Evolutionary conservation across 441 rosid species (phyloP).

Genomic region (Bocquillonia castaneifolia): DNA sequence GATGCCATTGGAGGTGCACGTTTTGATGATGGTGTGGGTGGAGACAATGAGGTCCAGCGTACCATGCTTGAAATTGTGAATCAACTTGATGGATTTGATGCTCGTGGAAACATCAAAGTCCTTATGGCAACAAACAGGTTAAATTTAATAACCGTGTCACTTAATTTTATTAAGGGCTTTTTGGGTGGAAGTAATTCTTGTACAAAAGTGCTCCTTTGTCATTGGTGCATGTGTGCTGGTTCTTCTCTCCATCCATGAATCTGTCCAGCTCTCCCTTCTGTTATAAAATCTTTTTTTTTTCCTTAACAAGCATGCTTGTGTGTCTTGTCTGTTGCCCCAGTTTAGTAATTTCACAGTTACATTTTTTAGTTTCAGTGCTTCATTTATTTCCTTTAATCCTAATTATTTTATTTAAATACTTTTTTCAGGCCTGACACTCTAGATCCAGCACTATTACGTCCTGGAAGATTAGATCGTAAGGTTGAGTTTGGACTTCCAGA

Average conservation of each 20-base stretch:
- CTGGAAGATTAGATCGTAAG: slow-evolving; percentile 88
- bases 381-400: background rate
- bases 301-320: background rate
- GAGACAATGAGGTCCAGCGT: slow-evolving; percentile 93
- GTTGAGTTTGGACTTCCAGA: slow-evolving; percentile 92
- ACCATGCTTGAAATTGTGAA: slow-evolving; percentile 97
- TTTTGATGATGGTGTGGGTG: slow-evolving; percentile 90
- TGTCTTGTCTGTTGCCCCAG: background rate
- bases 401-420: background rate
- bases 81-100: slow-evolving; percentile 93
- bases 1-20: slow-evolving; percentile 97
- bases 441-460: slow-evolving; percentile 83
- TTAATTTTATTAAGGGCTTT: background rate
- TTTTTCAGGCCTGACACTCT: slow-evolving; percentile 71
- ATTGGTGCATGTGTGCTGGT: background rate
- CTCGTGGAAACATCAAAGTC: slow-evolving; percentile 93
- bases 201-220: background rate
- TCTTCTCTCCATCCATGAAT: background rate
- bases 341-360: background rate
- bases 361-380: background rate
- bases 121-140: slow-evolving; percentile 93
- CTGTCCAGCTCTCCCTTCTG: background rate
- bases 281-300: too few species aligned
- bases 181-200: background rate
- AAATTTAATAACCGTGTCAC: background rate